Evolutionary conservation across 2,329 filamentous ascomycete species (phyloP), one percentile per base, ranked within the genome.

Genomic region (Claviceps citrina): DNA sequence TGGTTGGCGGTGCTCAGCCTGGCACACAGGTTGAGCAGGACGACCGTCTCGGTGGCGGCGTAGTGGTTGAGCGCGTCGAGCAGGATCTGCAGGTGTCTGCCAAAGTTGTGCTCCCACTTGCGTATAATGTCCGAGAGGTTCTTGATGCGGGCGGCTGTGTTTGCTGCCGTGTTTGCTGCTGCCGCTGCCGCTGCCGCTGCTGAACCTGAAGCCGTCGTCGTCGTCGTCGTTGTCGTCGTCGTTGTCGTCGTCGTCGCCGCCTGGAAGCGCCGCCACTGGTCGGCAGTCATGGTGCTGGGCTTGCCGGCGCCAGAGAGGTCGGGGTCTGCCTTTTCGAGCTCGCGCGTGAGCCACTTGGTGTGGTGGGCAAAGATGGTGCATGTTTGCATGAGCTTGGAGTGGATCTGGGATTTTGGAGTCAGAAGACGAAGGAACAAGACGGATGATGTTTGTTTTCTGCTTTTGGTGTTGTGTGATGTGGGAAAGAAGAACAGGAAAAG

Each of bases 41-140:
- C 91, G 3, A 95, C 89, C 30, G 91, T 96, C 65, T 98, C 91
- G 0, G 91, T 96, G 0, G 91, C 91, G 3, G 91, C 91, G 51
- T 95, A 93, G 60, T 96, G 94, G 52, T 98, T 96, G 46, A 98
- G 69, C 44, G 85, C 89, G 56, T 96, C 91, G 28, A 96, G 76
- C 51, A 98, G 61, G 49, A 96, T 94, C 64, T 93, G 87, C 51
- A 98, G 63, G 61, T 96, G 89, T 35, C 86, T 69, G 42, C 81
- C 83, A 57, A 98, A 98, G 55, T 94, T 93, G 47, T 80, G 78
- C 59, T 98, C 91, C 66, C 93, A 96, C 61, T 89, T 86, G 54
- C 77, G 76, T 44, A 98, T 74, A 43, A 87, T 85, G 47, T 94
- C 87, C 45, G 84, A 81, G 40, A 96, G 70, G 53, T 89, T 86